A percentile compares a stretch with the other conserved stretches of the same genome.
These are phyloP conservation scores for Pichia sporocuriosa DNA, from an alignment of 805 yeast genomes.

Conservation along the genomic window DNA sequence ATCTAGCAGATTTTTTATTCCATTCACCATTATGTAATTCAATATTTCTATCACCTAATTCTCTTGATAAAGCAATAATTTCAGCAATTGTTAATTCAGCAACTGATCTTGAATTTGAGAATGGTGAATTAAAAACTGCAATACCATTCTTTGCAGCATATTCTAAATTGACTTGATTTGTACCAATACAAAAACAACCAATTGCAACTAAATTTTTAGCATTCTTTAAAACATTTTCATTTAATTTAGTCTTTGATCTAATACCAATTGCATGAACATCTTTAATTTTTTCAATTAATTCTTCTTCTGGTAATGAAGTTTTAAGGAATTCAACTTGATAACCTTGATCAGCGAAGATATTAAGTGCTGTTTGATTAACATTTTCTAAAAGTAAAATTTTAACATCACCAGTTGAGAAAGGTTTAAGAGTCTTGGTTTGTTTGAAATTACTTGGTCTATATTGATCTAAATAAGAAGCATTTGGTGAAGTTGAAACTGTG, in stretches of 20 bases:
- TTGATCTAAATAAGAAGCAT: conserved; percentile 57
- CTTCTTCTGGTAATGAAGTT: conserved; percentile 84
- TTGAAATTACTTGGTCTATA: conserved; percentile 40
- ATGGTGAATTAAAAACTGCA: conserved; percentile 89
- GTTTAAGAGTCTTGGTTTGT: conserved; percentile 72
- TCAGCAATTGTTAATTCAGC: conserved; percentile 97
- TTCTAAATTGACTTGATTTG: conserved; percentile 93
- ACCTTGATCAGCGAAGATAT: conserved; percentile 81
- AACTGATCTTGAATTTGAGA: conserved; percentile 96
- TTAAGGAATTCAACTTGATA: conserved; percentile 95
- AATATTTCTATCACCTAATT: conserved; percentile 91
- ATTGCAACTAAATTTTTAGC: conserved; percentile 85
- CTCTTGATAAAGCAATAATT: conserved; percentile 90
- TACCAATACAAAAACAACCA: conserved; percentile 99
- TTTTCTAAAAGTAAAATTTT: conserved; percentile 87
- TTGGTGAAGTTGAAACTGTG: conserved; percentile 79
- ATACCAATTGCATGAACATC: conserved; percentile 97
- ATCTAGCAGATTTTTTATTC: conserved; percentile 91
- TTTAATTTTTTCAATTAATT: conserved; percentile 85
- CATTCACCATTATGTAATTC: conserved; percentile 96
- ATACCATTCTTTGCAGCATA: conserved; percentile 89
- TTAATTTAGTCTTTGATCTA: conserved; percentile 91
- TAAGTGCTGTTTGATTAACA: conserved; percentile 87
- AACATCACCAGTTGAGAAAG: conserved; percentile 92
- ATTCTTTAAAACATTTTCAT: conserved; percentile 67